Evolutionary conservation across 495 filamentous ascomycete genomes (phyloP).

Genomic region (Tuber calosporum): DNA sequence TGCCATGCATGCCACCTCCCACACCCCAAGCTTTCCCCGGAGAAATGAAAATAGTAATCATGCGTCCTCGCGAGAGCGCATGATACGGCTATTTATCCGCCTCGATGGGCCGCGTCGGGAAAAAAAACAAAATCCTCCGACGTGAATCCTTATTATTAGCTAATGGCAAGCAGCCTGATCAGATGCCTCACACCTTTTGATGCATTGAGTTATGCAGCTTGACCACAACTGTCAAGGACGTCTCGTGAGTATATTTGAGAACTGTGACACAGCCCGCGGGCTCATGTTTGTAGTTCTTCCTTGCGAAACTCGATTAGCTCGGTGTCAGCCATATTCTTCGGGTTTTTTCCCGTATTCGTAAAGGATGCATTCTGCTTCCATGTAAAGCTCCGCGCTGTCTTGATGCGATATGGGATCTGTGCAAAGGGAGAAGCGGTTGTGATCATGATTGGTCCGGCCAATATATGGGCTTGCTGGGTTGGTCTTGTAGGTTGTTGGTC

Average conservation of each 20-base stretch:
- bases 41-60: neutral
- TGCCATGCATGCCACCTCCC: neutral
- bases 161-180: neutral
- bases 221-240: neutral
- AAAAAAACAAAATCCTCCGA: neutral
- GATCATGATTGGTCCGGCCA: neutral
- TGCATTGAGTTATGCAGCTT: neutral
- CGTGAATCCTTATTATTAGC: neutral
- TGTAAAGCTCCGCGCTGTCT: neutral
- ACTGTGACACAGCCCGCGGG: neutral
- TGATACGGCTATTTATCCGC: neutral
- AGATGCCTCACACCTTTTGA: neutral
- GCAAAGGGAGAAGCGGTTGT: neutral
- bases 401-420: neutral
- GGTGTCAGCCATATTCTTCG: neutral
- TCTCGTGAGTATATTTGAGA: neutral
- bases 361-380: neutral
- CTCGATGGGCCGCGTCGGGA: neutral
- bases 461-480: neutral
- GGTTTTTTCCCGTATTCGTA: neutral
- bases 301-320: neutral
- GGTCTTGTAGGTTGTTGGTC: neutral
- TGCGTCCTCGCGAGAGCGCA: neutral
- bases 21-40: neutral
- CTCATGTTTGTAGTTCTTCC: neutral